Percentiles rank a stretch among this genome's conserved stretches.
phyloP scores from a whole-genome alignment of 2,329 filamentous ascomycete genomes.

The Cryphonectria parasitica region DNA sequence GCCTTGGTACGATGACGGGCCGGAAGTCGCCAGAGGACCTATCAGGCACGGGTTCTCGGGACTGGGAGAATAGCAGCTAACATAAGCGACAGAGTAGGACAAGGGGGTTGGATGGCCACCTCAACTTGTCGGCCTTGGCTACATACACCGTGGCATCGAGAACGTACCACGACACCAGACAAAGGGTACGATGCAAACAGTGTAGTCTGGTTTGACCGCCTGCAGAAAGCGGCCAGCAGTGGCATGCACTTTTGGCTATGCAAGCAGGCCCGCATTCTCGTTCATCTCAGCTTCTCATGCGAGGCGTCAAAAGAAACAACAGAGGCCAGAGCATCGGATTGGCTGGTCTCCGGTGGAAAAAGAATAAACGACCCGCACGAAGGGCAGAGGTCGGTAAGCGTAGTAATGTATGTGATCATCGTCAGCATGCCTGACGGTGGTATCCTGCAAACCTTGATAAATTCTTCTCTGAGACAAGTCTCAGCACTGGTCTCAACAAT shows the following conservation, averaged over 20 bases:
- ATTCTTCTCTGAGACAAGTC: background rate
- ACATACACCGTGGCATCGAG: background rate
- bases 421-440: background rate
- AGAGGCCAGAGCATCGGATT: background rate
- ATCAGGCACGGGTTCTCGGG: constrained; percentile 11
- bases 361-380: background rate
- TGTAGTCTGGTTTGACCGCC: too few species aligned
- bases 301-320: background rate
- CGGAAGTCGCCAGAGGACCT: constrained; percentile 2
- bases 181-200: too few species aligned
- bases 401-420: background rate
- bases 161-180: background rate
- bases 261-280: too few species aligned
- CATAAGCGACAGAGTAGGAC: background rate
- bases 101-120: background rate
- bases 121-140: background rate
- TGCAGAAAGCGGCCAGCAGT: too few species aligned
- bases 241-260: too few species aligned
- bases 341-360: background rate
- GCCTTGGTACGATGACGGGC: constrained; percentile 12
- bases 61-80: background rate
- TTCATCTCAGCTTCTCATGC: background rate
- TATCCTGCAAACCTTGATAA: too few species aligned
- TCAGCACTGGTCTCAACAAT: background rate
- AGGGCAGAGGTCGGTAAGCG: background rate